A percentile compares a stretch with the other conserved stretches of the same genome.
Evolutionary conservation across 2,329 filamentous ascomycete species (phyloP).

Genomic region (Metarhizium rileyi): DNA sequence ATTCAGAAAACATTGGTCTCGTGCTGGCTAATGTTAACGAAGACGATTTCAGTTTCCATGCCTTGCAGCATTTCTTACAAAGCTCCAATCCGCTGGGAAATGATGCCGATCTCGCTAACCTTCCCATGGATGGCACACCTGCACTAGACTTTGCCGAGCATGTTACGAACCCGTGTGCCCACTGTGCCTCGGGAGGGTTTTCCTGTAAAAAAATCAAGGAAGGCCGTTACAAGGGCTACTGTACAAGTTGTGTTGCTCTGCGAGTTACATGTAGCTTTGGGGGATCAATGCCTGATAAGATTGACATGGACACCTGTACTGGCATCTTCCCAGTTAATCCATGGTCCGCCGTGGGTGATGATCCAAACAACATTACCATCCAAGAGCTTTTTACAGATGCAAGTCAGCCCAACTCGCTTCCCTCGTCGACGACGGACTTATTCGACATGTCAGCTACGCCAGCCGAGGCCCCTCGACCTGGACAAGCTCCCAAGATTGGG

Average conservation of each 20-base stretch:
- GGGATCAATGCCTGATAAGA: constrained; percentile 20
- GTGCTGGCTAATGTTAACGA: constrained; percentile 46
- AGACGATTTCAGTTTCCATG: constrained; percentile 50
- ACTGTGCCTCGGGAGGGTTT: constrained; percentile 42
- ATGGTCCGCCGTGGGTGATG: constrained; percentile 35
- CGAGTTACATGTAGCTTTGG: constrained; percentile 50
- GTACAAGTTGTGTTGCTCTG: constrained; percentile 52
- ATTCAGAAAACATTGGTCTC: constrained; percentile 36
- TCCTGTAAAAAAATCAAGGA: constrained; percentile 52
- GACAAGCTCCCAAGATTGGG: constrained; percentile 49
- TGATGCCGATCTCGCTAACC: constrained; percentile 13
- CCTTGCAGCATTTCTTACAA: constrained; percentile 45
- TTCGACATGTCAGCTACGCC: constrained; percentile 13
- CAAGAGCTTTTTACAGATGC: constrained; percentile 18
- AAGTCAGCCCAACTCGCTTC: constrained; percentile 14
- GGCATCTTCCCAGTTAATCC: constrained; percentile 35
- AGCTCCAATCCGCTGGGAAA: constrained; percentile 19
- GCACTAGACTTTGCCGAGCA: constrained; percentile 16
- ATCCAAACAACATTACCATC: constrained; percentile 26
- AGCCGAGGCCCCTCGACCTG: constrained; percentile 15
- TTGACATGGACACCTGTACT: constrained; percentile 18
- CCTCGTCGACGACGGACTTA: constrained; percentile 19
- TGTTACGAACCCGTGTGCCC: constrained; percentile 32
- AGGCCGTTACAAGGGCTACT: constrained; percentile 50
- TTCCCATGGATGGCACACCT: constrained; percentile 14